phyloP scores from a whole-genome alignment of 2,329 filamentous ascomycete species.

The Beauveria asiatica region DNA sequence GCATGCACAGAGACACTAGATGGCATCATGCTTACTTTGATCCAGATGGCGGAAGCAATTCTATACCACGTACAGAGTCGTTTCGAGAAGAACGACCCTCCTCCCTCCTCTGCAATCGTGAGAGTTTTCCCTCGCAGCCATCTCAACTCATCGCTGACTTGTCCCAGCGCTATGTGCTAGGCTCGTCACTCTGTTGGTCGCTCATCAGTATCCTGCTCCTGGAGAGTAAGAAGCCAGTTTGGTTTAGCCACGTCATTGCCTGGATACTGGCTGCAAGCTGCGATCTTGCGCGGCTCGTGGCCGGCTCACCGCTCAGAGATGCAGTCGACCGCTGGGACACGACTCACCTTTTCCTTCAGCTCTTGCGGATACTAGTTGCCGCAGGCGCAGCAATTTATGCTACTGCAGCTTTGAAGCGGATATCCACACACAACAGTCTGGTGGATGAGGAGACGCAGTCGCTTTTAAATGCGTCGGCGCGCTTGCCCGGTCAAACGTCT shows the following conservation, averaged over 20 bases:
- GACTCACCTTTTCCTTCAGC: background rate
- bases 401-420: background rate
- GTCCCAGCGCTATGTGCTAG: background rate
- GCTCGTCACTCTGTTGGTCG: background rate
- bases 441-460: background rate
- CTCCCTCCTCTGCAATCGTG: background rate
- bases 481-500: background rate
- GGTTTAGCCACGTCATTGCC: background rate
- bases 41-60: background rate
- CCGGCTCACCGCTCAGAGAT: no score
- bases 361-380: background rate
- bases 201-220: background rate
- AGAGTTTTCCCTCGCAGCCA: background rate
- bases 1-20: no score
- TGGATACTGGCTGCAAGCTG: background rate
- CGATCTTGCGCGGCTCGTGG: background rate
- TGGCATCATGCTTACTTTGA: background rate
- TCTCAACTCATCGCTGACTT: background rate
- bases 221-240: background rate
- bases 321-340: background rate
- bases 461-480: background rate
- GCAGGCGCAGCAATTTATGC: background rate
- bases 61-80: slow-evolving; percentile 2
- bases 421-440: background rate
- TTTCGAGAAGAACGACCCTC: background rate